A percentile compares a stretch with the other conserved stretches of the same genome.
phyloP scores from a whole-genome alignment of 2,329 filamentous ascomycete species.

The Rhynchosporium secalis region DNA sequence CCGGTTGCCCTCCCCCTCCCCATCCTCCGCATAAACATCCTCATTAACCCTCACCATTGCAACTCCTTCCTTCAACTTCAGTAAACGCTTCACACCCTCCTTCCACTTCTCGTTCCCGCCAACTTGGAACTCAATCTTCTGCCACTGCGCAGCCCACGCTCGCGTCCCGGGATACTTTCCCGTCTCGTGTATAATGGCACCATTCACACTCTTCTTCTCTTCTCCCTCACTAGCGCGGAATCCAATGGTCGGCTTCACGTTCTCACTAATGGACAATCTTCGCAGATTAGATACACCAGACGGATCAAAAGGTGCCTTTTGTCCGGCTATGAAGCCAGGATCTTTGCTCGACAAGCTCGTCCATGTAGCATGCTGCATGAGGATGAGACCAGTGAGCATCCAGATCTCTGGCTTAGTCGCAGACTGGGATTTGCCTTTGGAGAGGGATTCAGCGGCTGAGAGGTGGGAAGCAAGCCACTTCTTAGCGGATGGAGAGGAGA shows the following conservation, averaged over 20 bases:
- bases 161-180: conserved; percentile 32
- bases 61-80: conserved; percentile 22
- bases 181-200: conserved; percentile 30
- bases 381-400: conserved; percentile 32
- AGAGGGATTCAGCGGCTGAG: conserved; percentile 28
- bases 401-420: conserved; percentile 24
- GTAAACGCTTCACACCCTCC: conserved; percentile 16
- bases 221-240: conserved; percentile 17
- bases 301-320: conserved; percentile 30
- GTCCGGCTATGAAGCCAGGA: conserved; percentile 23
- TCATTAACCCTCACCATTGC: conserved; percentile 19
- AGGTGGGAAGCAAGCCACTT: conserved; percentile 32
- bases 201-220: conserved; percentile 18
- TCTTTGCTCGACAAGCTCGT: conserved; percentile 26
- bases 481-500: conserved; percentile 26
- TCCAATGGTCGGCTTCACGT: conserved; percentile 27
- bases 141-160: conserved; percentile 31
- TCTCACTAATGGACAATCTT: conserved; percentile 27
- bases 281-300: conserved; percentile 27
- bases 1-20: conserved; percentile 5
- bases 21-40: conserved; percentile 18
- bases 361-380: conserved; percentile 35
- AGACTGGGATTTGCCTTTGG: conserved; percentile 15
- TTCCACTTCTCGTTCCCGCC: conserved; percentile 14
- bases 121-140: conserved; percentile 25